A percentile compares a stretch with the other conserved stretches of the same genome.
These are phyloP conservation scores for Fomes fomentarius DNA, from an alignment of 1,284 basidiomycete genomes.

Conservation along the genomic window DNA sequence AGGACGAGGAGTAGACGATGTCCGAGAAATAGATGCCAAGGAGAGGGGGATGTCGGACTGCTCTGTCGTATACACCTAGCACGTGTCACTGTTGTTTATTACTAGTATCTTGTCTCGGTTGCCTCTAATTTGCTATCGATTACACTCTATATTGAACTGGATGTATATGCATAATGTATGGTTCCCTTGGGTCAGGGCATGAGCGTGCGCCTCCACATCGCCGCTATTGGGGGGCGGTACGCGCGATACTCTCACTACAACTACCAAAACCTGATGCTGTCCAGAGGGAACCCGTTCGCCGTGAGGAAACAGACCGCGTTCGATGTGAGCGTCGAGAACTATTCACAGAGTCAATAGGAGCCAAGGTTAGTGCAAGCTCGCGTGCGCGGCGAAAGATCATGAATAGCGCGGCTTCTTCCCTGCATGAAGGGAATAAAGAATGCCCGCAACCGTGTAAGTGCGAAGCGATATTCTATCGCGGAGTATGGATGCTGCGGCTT, in stretches of 20 bases:
- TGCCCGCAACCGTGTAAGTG: too few species aligned
- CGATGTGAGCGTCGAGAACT: conserved; percentile 35
- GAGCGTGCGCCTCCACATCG: too few species aligned
- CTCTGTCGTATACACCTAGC: conserved; percentile 2
- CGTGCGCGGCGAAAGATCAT: too few species aligned
- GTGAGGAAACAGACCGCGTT: conserved; percentile 32
- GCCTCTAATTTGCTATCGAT: conserved; percentile 9
- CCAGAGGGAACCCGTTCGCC: conserved; percentile 18
- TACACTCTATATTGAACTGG: conserved; percentile 1
- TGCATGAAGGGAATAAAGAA: too few species aligned
- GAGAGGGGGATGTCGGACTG: conserved; percentile 4
- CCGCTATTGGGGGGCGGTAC: not conserved
- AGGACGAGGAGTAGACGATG: conserved; percentile 65
- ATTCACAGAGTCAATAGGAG: too few species aligned
- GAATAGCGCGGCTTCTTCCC: too few species aligned
- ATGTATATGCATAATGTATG: conserved; percentile 9
- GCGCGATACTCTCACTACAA: not conserved
- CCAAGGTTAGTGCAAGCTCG: too few species aligned
- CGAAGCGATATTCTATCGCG: too few species aligned
- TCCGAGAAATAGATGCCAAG: too few species aligned
- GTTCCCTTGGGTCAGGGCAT: too few species aligned
- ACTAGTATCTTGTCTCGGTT: conserved; percentile 1
- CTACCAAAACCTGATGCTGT: not conserved
- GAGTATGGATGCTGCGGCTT: too few species aligned
- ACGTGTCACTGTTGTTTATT: conserved; percentile 13